Evolutionary conservation across 306 rosid genomes (phyloP), one percentile per base, ranked within the genome.

Genomic region (Cucumis hystrix): DNA sequence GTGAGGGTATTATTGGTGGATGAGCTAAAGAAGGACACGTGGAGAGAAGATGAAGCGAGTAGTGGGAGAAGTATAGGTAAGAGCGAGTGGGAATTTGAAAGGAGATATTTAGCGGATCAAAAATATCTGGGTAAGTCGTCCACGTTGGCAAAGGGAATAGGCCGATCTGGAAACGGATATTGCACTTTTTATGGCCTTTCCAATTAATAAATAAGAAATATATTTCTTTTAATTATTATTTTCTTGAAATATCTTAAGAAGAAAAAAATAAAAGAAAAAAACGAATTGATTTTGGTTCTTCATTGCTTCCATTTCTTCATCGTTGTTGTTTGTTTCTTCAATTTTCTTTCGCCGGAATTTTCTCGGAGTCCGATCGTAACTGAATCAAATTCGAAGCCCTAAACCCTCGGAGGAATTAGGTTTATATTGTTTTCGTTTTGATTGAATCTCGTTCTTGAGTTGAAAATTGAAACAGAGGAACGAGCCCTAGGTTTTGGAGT

Each of bases 111-210:
- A 9, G 82, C 71, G 68, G 83, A 81, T 79, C 30, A 62, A 79
- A 87, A 83, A 85, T 83, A 83, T 85, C 84, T 25, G 80, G 67
- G 78, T 63, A 5, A 75, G 82, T 75, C 82, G 83, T 79, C 91
- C 91, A 87, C 87, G 88, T 74, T n/a, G 80, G 88, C 91, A 65
- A 17, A 5, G 25, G 43, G 10, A 14, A 0, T 1, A 49, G 80
- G 75, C 68, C 75, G 80, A 84, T 79, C 81, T 78, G 78, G 89
- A 82, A 79, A 67, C 79, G 10, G 83, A 85, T 67, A 79, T 80
- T 81, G 88, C 84, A 85, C 90, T 85, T 87, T 87, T 81, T 76
- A 75, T 11, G 28, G 5, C 55, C 72, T 62, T 78, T 69, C 25
- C 23, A 39, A 66, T 17, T 17, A 37, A 4, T 3, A 18, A 17